These are phyloP conservation scores for Thuidium tamariscinum DNA, from an alignment of 225 moss, liverwort and hornwort species.

Conservation along the genomic window DNA sequence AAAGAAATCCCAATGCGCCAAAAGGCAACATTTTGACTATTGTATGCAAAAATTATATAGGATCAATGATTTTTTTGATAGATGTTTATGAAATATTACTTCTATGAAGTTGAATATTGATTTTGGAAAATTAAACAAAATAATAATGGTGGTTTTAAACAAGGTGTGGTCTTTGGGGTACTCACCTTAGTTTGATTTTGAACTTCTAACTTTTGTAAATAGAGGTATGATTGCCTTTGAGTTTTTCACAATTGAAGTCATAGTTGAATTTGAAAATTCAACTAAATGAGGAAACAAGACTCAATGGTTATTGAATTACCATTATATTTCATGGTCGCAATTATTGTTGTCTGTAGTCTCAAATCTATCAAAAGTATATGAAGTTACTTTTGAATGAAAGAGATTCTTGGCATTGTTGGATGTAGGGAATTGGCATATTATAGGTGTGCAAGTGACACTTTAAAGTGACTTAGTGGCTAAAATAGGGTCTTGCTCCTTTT, in stretches of 20 bases:
- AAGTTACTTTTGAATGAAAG: neutral
- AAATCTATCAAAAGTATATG: neutral
- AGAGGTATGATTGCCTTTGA: neutral
- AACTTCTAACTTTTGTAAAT: neutral
- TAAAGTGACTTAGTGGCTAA: neutral
- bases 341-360: no score
- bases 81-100: neutral
- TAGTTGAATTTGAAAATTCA: neutral
- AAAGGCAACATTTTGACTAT: fast-evolving
- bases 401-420: neutral
- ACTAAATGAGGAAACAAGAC: neutral
- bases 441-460: no score
- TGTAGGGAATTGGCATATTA: neutral
- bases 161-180: fast-evolving
- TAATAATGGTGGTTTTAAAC: fast-evolving
- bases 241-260: fast-evolving
- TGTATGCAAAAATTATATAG: neutral
- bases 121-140: neutral
- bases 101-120: neutral
- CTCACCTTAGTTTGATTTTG: neutral
- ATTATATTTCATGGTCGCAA: fast-evolving
- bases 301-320: neutral
- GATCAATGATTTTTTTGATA: fast-evolving
- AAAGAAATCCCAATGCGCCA: fast-evolving
- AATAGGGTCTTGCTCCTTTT: no score